A percentile compares a stretch with the other conserved stretches of the same genome.
Conservation (phyloP, 2,329 filamentous ascomycete species). For the Cytospora chrysosperma region DNA sequence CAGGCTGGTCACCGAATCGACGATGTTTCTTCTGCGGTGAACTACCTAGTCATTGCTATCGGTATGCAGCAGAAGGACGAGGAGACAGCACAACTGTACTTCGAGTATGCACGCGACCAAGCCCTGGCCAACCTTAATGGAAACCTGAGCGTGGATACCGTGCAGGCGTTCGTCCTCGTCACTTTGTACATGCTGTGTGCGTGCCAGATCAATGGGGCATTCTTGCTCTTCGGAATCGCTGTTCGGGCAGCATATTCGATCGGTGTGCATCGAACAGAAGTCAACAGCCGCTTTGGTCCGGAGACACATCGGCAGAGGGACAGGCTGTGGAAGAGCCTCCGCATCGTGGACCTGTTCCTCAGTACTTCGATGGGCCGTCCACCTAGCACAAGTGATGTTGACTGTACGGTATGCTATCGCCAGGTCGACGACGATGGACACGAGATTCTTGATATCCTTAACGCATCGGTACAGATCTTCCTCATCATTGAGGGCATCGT, state of each 20-base stretch:
- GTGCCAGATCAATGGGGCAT: conserved; percentile 55
- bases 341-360: conserved; percentile 51
- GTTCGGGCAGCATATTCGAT: conserved; percentile 53
- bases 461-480: conserved; percentile 53
- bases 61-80: conserved; percentile 45
- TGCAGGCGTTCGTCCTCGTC: conserved; percentile 50
- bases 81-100: conserved; percentile 43
- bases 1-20: conserved; percentile 34
- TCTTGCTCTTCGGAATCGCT: conserved; percentile 54
- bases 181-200: conserved; percentile 55
- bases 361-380: conserved; percentile 55
- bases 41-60: conserved; percentile 52
- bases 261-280: conserved; percentile 53
- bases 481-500: conserved; percentile 51
- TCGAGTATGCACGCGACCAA: conserved; percentile 48
- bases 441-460: conserved; percentile 46
- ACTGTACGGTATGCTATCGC: conserved; percentile 53
- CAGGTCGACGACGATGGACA: conserved; percentile 35
- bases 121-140: conserved; percentile 46
- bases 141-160: conserved; percentile 48
- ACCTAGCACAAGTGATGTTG: conserved; percentile 52
- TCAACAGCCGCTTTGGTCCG: conserved; percentile 51
- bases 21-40: conserved; percentile 42
- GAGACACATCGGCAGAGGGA: conserved; percentile 46
- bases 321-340: conserved; percentile 53